Base-by-base conservation (phyloP, 805 yeast species). In the Zygotorulaspora sp. region DNA sequence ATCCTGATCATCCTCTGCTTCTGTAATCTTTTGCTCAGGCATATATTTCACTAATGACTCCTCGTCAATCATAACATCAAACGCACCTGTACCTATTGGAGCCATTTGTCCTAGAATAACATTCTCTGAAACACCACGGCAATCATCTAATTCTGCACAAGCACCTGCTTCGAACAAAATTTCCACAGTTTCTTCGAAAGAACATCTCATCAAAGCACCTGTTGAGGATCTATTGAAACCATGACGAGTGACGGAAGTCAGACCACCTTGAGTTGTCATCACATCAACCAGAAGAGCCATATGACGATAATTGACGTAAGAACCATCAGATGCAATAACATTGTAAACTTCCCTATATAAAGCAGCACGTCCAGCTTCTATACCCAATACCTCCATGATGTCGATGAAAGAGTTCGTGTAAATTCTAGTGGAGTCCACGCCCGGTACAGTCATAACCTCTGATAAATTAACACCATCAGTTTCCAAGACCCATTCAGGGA, bases 271-370 rank as follows among this genome's bases (percentile, higher is more conserved):
- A 26, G 95, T 85, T 2, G 99, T 92, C 99, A 92, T 92, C 25
- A 89, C 94, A 70, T 92, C 99, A 42, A 92, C 97, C 55, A 92
- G 74, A 54, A 92, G 71, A 4, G 99, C 97, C 92, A 92, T 83
- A 58, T 92, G 99, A 68, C 99, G 82, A 68, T 92, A 92, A 67
- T 92, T 92, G 45, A 92, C 99, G 57, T 92, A 92, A 25, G 98
- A 89, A 84, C 98, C 99, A 75, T 92, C 99, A 57, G 95, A 92
- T 3, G 97, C 96, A 75, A 92, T 88, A 53, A 92, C 99, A 58
- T 92, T 92, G 67, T 85, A 78, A 55, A 92, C 88, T 70, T 92
- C 98, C 62, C 80, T 84, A 73, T 82, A 92, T 53, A 92, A 71
- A 1, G 97, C 95, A 37, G 89, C 77, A 65, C 98, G 81, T 16